Base-by-base conservation (phyloP, 2,329 filamentous ascomycete genomes). In the Davidsoniella eucalypti region DNA sequence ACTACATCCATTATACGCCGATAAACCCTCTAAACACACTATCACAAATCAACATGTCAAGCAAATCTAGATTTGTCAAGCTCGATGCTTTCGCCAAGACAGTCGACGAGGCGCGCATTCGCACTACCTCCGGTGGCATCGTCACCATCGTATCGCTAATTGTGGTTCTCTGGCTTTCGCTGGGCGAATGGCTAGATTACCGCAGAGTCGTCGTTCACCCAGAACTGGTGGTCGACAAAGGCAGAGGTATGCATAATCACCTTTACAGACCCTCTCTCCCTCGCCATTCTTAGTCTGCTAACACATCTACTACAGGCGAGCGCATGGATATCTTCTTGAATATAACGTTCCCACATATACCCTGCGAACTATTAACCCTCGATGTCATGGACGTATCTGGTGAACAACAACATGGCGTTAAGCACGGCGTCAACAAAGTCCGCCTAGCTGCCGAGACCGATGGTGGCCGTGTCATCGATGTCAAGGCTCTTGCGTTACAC, bases 281-380 rank as follows among this genome's bases (percentile, higher is more conserved):
- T 16, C 14, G 33, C n/a, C 10, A 29, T 14, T 4, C 36, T 16
- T 26, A 26, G 23, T 33, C 18, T 10, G 8, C 62, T 59, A 59
- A 61, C 55, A 43, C 33, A 36, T 33, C 38, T 44, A 49, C 39
- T 39, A 62, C 58, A 87, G 84, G 87, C 64, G 88, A 98, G 72
- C 87, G 90, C 66, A 96, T 98, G 90, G 92, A 96, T 65, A 98
- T 98, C 57, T 87, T 94, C 64, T 76, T 98, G 66, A 98, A 98
- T 69, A 81, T 98, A 54, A 92, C 87, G 44, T 98, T 98, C 64
- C 92, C 92, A 8, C 80, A 81, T 55, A 76, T 98, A 57, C 92
- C 92, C 8, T 98, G 92, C 69, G 90, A 96, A 66, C 78, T 98
- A 47, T 72, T 96, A 57, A 95, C 92, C 10, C 80, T 98, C 59